Evolutionary conservation across 345 rosid genomes (phyloP).

Genomic region (Lepidium sativum): DNA sequence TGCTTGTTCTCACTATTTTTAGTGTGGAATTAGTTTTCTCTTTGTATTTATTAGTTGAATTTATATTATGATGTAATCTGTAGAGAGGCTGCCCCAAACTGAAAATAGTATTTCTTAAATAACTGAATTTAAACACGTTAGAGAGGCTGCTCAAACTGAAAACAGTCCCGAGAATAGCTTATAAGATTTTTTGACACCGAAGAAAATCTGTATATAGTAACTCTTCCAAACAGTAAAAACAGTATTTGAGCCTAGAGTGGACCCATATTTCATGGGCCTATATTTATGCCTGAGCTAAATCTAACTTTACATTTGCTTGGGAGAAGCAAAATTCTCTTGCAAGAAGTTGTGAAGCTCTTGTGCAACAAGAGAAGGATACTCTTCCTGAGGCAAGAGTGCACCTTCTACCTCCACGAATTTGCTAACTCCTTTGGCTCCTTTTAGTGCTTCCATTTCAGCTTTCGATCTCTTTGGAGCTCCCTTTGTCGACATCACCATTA

Average conservation of each 20-base stretch:
- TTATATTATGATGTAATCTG: too few species aligned
- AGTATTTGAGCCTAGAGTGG: background rate
- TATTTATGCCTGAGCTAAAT: background rate
- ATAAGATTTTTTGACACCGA: too few species aligned
- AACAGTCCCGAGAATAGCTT: too few species aligned
- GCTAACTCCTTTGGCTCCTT: constrained; percentile 59
- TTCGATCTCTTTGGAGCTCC: constrained; percentile 84
- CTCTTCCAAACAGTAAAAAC: background rate
- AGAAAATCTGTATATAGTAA: too few species aligned
- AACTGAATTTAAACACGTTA: too few species aligned
- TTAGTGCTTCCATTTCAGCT: constrained; percentile 83
- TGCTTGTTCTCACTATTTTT: too few species aligned
- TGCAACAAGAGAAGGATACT: constrained; percentile 62
- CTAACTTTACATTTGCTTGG: background rate
- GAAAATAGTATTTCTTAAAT: too few species aligned
- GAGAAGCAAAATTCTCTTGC: constrained; percentile 39
- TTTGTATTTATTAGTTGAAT: too few species aligned
- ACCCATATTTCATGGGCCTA: background rate
- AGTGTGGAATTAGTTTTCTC: too few species aligned
- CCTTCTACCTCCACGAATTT: constrained; percentile 75
- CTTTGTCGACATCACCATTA: constrained; percentile 53
- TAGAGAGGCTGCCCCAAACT: too few species aligned
- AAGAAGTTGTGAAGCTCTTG: constrained; percentile 57
- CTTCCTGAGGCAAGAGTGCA: constrained; percentile 89
- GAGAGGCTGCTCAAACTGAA: too few species aligned